Percentiles rank a stretch among this genome's conserved stretches.
Conservation (phyloP, 75 land plant species). For the Sequoiadendron giganteum region DNA sequence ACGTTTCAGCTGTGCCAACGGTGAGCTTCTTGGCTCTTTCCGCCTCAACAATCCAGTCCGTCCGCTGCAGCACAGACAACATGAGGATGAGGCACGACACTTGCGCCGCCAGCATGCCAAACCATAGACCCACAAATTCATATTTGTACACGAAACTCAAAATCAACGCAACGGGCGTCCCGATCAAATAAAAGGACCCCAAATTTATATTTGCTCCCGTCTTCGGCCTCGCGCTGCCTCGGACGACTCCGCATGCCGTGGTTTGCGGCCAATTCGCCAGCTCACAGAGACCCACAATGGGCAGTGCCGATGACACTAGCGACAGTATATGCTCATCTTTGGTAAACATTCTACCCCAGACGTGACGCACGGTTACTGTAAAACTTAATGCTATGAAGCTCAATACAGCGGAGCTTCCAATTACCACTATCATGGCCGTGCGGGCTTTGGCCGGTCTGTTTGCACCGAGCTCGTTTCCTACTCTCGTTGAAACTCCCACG, state of each 20-base stretch:
- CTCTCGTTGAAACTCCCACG: conserved; percentile 42
- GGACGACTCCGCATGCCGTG: conserved; percentile 38
- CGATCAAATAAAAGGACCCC: conserved; percentile 38
- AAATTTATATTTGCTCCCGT: conserved; percentile 38
- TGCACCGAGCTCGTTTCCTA: conserved; percentile 53
- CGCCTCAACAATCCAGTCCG: conserved; percentile 40
- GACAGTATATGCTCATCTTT: conserved; percentile 13
- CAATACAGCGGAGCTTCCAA: conserved; percentile 16
- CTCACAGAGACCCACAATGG: conserved; percentile 42
- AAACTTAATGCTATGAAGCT: conserved; percentile 20
- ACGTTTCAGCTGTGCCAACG: not conserved
- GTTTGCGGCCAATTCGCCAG: conserved; percentile 52
- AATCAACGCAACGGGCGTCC: conserved; percentile 38
- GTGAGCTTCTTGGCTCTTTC: conserved; percentile 25
- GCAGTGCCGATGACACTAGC: conserved; percentile 29
- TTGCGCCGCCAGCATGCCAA: conserved; percentile 47
- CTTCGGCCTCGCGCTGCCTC: conserved; percentile 38
- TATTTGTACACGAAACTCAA: conserved; percentile 25
- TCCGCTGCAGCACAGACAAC: conserved; percentile 26
- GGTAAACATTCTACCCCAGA: conserved; percentile 38
- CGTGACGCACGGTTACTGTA: conserved; percentile 16
- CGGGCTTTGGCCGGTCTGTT: conserved; percentile 29
- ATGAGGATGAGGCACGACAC: conserved; percentile 30
- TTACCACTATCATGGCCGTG: conserved; percentile 19
- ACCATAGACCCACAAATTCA: conserved; percentile 50